Conservation (phyloP, 2,329 filamentous ascomycete genomes). For the Botrytis fabae region DNA sequence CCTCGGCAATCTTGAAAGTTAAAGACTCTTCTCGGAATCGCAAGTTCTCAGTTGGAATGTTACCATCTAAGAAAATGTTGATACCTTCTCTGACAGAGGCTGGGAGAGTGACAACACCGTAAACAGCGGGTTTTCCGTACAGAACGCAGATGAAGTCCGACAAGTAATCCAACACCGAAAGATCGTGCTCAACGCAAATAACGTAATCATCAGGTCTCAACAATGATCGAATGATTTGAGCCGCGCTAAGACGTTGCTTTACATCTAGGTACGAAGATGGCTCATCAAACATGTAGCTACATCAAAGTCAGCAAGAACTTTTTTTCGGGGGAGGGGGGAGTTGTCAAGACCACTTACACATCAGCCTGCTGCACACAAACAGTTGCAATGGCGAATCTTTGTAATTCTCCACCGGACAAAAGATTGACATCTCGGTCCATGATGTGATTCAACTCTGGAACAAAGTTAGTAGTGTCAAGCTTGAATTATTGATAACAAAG, state of each 20-base stretch:
- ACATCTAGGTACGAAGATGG: constrained; percentile 99
- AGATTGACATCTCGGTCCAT: constrained; percentile 86
- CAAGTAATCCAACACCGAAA: constrained; percentile 97
- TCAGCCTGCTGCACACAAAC: constrained; percentile 96
- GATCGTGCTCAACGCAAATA: constrained; percentile 98
- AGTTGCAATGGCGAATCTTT: constrained; percentile 95
- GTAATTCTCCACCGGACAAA: constrained; percentile 95
- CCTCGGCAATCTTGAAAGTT: constrained; percentile 91
- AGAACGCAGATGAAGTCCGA: constrained; percentile 98
- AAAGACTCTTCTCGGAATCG: constrained; percentile 97
- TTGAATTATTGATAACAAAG: neutral
- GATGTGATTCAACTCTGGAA: constrained; percentile 81
- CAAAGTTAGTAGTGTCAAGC: neutral
- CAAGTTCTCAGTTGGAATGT: constrained; percentile 97
- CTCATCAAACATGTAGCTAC: constrained; percentile 96
- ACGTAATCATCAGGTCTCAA: constrained; percentile 90
- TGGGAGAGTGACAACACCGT: constrained; percentile 95
- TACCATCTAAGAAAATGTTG: constrained; percentile 98
- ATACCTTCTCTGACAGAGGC: constrained; percentile 97
- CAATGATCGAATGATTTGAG: constrained; percentile 87
- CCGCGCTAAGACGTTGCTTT: constrained; percentile 94
- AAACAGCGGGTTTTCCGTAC: constrained; percentile 92
- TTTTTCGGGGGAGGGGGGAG: neutral
- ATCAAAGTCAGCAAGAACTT: constrained; percentile 16
- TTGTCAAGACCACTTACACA: constrained; percentile 54